Base-by-base conservation (phyloP, 495 filamentous ascomycete species). In the Penicillium canescens region DNA sequence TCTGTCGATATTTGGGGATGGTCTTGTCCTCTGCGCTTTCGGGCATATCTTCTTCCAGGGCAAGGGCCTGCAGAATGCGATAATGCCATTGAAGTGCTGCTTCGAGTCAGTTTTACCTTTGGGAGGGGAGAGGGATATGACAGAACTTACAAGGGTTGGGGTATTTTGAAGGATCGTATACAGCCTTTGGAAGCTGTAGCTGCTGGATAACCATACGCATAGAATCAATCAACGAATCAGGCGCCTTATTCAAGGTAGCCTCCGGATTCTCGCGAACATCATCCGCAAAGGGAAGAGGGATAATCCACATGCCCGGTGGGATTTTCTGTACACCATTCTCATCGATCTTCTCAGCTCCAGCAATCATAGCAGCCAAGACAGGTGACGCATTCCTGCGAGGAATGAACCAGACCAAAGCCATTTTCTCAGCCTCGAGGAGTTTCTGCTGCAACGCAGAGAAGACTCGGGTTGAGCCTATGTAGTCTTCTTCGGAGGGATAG, bases 21-120 rank as follows among this genome's bases (percentile, higher is more conserved):
- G 93, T 98, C 46, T 88, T 86, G 63, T 99, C 95, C 31, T 93
- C 86, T 1, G 86, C 79, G 41, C 81, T 75, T 24, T 89, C 87
- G 1, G 95, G 95, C 16, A 92, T 67, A 43, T 97, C 94, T 64
- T 99, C 95, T 28, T 96, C 92, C 11, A 99, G 71, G 2, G 95
- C 95, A 41, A 96, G 80, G 5, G 90, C 90, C 68, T 99, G 95
- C 4, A 99, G 75, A 38, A 98, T 93, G 41, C 86, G 87, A 73
- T 98, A 99, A 70, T 96, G 92, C 95, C 95, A 99, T 77, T 99
- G 95, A 46, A 99, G 81, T 1, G 87, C 82, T 56, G 44, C 9
- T 3, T 4, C 23, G 23, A 42, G 38, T 63, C 34, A 67, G 54
- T 47, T 45, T 46, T 3, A 14, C 11, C 26, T 18, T 20, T 31